These are phyloP conservation scores for Penicillium lividum DNA, from an alignment of 495 filamentous ascomycete genomes.

Conservation along the genomic window DNA sequence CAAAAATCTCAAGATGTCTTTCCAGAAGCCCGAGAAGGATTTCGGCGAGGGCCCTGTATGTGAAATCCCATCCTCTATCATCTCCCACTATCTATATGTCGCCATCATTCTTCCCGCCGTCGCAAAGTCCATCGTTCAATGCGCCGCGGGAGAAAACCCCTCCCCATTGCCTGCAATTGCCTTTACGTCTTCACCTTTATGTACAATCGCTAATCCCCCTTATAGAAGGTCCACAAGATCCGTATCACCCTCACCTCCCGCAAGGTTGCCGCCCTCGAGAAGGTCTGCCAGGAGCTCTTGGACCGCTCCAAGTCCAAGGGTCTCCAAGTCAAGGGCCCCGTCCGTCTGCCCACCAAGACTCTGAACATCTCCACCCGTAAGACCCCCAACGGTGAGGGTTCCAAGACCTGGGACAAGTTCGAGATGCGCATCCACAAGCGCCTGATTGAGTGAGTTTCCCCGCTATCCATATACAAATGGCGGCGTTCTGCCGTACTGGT, in stretches of 20 bases:
- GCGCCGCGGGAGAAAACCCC: not conserved
- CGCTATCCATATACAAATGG: not conserved
- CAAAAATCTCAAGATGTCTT: conserved; percentile 73
- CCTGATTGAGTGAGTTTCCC: conserved; percentile 76
- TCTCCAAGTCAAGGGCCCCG: conserved; percentile 96
- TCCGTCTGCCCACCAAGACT: conserved; percentile 97
- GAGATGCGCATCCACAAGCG: conserved; percentile 99
- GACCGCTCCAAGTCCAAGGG: conserved; percentile 87
- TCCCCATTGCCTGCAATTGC: not conserved
- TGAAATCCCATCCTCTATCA: conserved; percentile 16
- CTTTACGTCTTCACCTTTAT: not conserved
- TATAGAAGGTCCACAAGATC: conserved; percentile 94
- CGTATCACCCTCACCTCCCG: conserved; percentile 94
- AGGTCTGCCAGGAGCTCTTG: conserved; percentile 96
- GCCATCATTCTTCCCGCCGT: conserved; percentile 5
- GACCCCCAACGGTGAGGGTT: conserved; percentile 98
- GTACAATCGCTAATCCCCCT: conserved; percentile 16
- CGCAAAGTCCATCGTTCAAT: conserved; percentile 1
- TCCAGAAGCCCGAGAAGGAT: conserved; percentile 95
- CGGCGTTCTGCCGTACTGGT: not conserved
- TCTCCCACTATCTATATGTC: not conserved
- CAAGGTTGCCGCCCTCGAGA: conserved; percentile 94
- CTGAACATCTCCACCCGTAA: conserved; percentile 94
- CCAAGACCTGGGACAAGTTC: conserved; percentile 98
- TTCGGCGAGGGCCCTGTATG: conserved; percentile 80